Evolutionary conservation across 78 protist genomes (phyloP).

Genomic region (Chrysochromulina tobinii): DNA sequence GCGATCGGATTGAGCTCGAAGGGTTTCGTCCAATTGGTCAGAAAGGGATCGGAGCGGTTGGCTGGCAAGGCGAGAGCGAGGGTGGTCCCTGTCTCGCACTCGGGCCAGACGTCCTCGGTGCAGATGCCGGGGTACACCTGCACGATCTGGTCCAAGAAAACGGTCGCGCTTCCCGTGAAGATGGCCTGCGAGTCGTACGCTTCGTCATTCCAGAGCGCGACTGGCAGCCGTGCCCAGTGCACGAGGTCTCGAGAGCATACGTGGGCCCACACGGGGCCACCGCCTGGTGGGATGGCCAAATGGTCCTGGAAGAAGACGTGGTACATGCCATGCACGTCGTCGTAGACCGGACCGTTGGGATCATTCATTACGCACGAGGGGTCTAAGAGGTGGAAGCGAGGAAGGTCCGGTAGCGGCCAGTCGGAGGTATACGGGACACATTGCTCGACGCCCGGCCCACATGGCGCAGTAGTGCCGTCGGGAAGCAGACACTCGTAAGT

Average conservation of each 20-base stretch:
- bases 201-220: conserved; percentile 13
- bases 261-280: conserved; percentile 21
- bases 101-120: background rate
- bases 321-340: conserved; percentile 19
- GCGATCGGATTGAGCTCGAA: background rate
- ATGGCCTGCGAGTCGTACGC: conserved; percentile 4
- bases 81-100: background rate
- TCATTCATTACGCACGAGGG: background rate
- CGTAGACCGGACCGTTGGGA: conserved; percentile 36
- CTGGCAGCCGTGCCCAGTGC: conserved; percentile 13
- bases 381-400: background rate
- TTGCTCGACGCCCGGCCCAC: no score
- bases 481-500: no score
- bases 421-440: no score
- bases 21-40: conserved; percentile 11
- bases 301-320: conserved; percentile 27
- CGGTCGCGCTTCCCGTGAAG: background rate
- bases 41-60: background rate
- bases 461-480: no score
- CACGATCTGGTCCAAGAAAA: background rate
- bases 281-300: background rate
- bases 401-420: no score
- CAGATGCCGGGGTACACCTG: conserved; percentile 21
- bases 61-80: conserved; percentile 22
- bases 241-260: background rate